Base-by-base conservation (phyloP, 345 rosid genomes). In the Passiflora organensis region DNA sequence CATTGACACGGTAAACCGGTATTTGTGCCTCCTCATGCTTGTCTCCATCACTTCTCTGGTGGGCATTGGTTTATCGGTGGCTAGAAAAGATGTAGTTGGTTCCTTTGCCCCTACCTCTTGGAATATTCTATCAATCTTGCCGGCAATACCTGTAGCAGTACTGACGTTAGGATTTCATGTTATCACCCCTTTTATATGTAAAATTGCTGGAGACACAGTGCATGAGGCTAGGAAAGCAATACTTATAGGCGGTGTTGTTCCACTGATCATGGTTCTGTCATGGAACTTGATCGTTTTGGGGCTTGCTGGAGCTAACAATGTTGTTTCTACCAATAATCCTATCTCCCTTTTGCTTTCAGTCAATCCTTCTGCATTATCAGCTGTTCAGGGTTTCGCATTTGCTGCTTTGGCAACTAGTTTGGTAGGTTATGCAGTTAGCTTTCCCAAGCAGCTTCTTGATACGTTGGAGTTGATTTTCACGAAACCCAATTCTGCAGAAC, bases 211-310 rank as follows among this genome's bases (percentile, higher is more conserved):
- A 43, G 75, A 82, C 52, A 60, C 82, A 9, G 78, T 79, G 38
- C 56, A 70, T 0, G 89, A 85, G 43, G 87, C 97, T 48, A 60
- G 89, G 16, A 87, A 83, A 62, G 97, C 91, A 1, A 53, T 91
- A n/a, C 55, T 91, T 48, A 60, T 81, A 32, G 95, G 94, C 6
- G 91, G 94, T 56, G 59, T 65, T 62, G 79, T 85, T 63, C 96
- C 97, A 10, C 69, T 91, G 64, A 55, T 75, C 24, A 91, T 91
- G 97, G 97, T 82, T 48, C 53, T 82, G 10, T 85, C 91, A 10
- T 91, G 97, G 95, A 87, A 87, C 71, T 77, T 87, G 77, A 85
- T 91, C 51, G 91, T 87, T 71, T 67, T 85, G 78, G 96, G 95
- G 70, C 84, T 87, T 41, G 79, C 91, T 39, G 82, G 91, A 51